Evolutionary conservation across 768 basidiomycete species (phyloP).

Genomic region (Suillus paluster): DNA sequence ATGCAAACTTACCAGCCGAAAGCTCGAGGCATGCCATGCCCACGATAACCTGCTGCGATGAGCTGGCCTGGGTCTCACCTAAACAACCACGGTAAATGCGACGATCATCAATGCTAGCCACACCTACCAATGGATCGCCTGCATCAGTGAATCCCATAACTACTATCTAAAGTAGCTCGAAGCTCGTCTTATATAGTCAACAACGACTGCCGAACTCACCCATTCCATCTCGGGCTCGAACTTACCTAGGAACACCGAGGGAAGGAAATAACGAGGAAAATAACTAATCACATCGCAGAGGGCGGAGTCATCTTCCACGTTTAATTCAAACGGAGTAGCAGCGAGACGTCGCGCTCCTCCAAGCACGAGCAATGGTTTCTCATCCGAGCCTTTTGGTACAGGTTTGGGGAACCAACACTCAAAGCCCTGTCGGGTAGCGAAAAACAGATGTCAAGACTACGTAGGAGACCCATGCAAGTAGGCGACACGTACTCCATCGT

Average conservation of each 20-base stretch:
- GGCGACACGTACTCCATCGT: conserved; percentile 33
- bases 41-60: conserved; percentile 72
- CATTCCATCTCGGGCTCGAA: conserved; percentile 80
- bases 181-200: too few species aligned
- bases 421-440: conserved; percentile 39
- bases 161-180: conserved; percentile 56
- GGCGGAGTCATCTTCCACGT: conserved; percentile 60
- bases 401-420: conserved; percentile 89
- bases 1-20: conserved; percentile 56
- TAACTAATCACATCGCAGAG: conserved; percentile 52
- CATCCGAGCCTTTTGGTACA: conserved; percentile 22
- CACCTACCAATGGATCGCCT: conserved; percentile 70
- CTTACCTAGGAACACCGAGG: conserved; percentile 56
- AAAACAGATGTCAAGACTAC: too few species aligned
- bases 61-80: conserved; percentile 79
- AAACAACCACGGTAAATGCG: background rate
- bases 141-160: conserved; percentile 77
- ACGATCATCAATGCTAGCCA: background rate
- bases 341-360: conserved; percentile 65
- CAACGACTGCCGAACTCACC: conserved; percentile 46
- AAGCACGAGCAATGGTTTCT: conserved; percentile 65
- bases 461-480: background rate
- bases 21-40: conserved; percentile 82
- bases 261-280: conserved; percentile 60
- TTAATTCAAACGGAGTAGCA: conserved; percentile 48